Conservation (phyloP, 2,329 filamentous ascomycete species). For the Hypocreales sp. region DNA sequence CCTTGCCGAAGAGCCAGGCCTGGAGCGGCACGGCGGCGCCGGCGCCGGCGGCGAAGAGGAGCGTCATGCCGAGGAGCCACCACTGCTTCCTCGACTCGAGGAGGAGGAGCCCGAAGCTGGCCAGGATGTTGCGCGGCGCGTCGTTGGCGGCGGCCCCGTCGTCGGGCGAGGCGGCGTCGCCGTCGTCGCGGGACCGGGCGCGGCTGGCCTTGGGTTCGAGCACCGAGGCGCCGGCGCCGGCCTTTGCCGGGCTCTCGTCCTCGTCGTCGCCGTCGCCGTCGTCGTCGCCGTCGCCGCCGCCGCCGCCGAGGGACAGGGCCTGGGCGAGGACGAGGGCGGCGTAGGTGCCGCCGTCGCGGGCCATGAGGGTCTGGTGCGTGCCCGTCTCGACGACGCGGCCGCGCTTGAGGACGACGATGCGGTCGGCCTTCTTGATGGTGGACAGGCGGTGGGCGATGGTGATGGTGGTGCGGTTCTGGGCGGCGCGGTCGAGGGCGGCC, state of each 20-base stretch:
- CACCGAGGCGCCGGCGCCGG: conserved; percentile 5
- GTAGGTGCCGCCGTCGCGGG: conserved; percentile 46
- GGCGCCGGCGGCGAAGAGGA: conserved; percentile 28
- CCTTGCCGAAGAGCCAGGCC: conserved; percentile 37
- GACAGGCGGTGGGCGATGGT: conserved; percentile 62
- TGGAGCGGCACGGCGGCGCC: conserved; percentile 32
- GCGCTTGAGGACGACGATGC: conserved; percentile 60
- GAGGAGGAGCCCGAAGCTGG: conserved; percentile 40
- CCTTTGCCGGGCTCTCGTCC: conserved; percentile 11
- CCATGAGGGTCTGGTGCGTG: conserved; percentile 56
- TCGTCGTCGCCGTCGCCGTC: conserved; percentile 22
- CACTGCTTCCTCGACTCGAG: conserved; percentile 38
- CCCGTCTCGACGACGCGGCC: conserved; percentile 60
- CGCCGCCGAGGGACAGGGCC: conserved; percentile 36
- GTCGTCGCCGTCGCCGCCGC: conserved; percentile 18
- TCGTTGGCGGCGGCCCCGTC: neutral
- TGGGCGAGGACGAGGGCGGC: conserved; percentile 51
- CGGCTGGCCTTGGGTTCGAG: conserved; percentile 30
- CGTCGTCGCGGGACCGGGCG: conserved; percentile 18
- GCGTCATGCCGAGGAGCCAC: conserved; percentile 31
- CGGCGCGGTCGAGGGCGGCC: conserved; percentile 44
- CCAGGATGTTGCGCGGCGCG: conserved; percentile 25
- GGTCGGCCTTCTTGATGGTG: conserved; percentile 63
- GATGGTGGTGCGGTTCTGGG: conserved; percentile 50
- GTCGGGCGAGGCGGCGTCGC: conserved; percentile 3